phyloP scores from a whole-genome alignment of 768 basidiomycete species.

The Paxillus involutus region DNA sequence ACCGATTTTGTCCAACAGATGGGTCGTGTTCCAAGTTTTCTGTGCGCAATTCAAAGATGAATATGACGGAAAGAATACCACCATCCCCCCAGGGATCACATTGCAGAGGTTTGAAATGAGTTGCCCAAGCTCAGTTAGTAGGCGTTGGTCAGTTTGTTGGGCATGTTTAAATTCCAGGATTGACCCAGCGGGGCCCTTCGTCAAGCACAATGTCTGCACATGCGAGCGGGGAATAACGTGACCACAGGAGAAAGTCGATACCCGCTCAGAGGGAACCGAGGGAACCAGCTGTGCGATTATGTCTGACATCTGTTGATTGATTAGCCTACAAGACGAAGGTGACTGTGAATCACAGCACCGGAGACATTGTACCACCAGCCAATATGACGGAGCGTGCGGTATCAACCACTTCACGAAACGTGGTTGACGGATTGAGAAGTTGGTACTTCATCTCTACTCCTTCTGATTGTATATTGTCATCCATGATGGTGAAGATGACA shows the following conservation, averaged over 20 bases:
- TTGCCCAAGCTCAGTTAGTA: slow-evolving; percentile 82
- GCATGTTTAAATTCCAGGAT: slow-evolving; percentile 82
- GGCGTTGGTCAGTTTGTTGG: slow-evolving; percentile 60
- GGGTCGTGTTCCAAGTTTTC: slow-evolving; percentile 61
- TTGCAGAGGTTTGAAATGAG: slow-evolving; percentile 77
- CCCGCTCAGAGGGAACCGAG: slow-evolving; percentile 52
- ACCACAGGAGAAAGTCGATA: slow-evolving; percentile 86
- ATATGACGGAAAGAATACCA: slow-evolving; percentile 95
- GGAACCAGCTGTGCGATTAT: slow-evolving; percentile 80
- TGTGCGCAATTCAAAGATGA: slow-evolving; percentile 71
- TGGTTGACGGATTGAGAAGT: slow-evolving; percentile 85
- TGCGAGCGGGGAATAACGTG: slow-evolving; percentile 87
- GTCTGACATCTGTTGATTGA: slow-evolving; percentile 71
- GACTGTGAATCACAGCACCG: slow-evolving; percentile 49
- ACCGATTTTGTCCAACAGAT: slow-evolving; percentile 59
- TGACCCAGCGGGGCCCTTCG: slow-evolving; percentile 70
- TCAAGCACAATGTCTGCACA: slow-evolving; percentile 72
- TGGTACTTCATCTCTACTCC: slow-evolving; percentile 81
- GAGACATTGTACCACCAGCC: slow-evolving; percentile 98
- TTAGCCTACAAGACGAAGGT: slow-evolving; percentile 3
- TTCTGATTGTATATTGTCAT: slow-evolving; percentile 37
- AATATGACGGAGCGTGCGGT: slow-evolving; percentile 82
- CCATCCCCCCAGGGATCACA: slow-evolving; percentile 82
- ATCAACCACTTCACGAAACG: slow-evolving; percentile 83
- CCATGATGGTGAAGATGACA: slow-evolving; percentile 55